These are phyloP conservation scores for Wickerhamiella lipophila DNA, from an alignment of 805 yeast genomes.

Conservation along the genomic window DNA sequence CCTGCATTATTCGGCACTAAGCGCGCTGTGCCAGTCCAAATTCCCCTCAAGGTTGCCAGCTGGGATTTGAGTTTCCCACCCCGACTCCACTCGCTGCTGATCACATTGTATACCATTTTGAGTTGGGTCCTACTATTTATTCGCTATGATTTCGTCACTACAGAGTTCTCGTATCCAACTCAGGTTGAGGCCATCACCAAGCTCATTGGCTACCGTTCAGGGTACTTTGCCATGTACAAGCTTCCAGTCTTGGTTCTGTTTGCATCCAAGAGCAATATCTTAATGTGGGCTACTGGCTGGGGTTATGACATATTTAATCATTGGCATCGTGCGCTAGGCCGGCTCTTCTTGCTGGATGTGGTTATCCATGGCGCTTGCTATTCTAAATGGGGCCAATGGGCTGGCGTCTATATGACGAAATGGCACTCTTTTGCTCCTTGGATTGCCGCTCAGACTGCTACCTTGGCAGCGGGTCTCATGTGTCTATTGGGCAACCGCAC, in stretches of 20 bases:
- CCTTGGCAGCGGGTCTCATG: constrained; percentile 34
- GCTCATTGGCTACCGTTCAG: constrained; percentile 33
- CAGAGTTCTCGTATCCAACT: constrained; percentile 29
- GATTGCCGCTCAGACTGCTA: constrained; percentile 36
- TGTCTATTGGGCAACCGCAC: constrained; percentile 44
- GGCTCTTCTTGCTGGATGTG: constrained; percentile 32
- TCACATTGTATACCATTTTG: constrained; percentile 27
- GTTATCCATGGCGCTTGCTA: constrained; percentile 37
- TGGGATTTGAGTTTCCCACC: constrained; percentile 27
- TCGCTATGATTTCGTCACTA: constrained; percentile 9
- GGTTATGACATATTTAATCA: constrained; percentile 43
- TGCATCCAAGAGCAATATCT: constrained; percentile 57
- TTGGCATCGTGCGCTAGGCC: constrained; percentile 44
- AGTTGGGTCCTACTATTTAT: constrained; percentile 8
- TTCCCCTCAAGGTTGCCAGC: constrained; percentile 9
- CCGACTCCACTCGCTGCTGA: constrained; percentile 30
- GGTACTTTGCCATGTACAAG: constrained; percentile 19
- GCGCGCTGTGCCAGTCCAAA: constrained; percentile 5
- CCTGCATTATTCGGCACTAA: constrained; percentile 17
- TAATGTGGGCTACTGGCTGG: constrained; percentile 49
- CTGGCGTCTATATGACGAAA: constrained; percentile 29
- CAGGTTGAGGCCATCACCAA: constrained; percentile 12
- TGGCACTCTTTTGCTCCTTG: constrained; percentile 13
- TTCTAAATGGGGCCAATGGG: constrained; percentile 31
- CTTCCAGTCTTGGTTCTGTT: constrained; percentile 37